Evolutionary conservation across 2,329 filamentous ascomycete genomes (phyloP), one percentile per base, ranked within the genome.

Genomic region (Neonectria ditissima): DNA sequence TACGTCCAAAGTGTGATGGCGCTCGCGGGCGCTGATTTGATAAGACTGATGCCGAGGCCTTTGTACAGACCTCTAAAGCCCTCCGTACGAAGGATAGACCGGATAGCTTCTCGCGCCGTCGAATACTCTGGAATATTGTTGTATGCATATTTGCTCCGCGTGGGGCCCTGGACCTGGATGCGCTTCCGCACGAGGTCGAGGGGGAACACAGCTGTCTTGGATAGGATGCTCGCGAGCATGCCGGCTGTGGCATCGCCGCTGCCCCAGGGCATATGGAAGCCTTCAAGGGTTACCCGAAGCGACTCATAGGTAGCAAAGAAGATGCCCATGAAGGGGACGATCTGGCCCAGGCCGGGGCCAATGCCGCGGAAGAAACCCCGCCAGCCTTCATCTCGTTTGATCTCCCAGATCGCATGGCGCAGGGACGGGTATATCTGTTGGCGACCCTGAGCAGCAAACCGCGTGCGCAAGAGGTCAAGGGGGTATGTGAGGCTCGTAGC

Each of bases 1-100:
- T 97, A 97, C 2, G 93, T 97, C 93, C 94, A 97, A 84, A 97
- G 92, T 0, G 94, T 97, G 32, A 97, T 88, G 7, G 94, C 93
- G 77, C 92, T 96, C 28, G 92, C 89, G n/a, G 96, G 96, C 22
- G 95, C 96, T 32, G 95, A 93, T 83, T 99, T 99, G 70, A 98
- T 77, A 75, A 99, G 80, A 77, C 94, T 95, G 59, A 98, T 94
- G 1, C 90, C 91, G 76, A 99, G 81, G 0, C 96, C 96, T 57
- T 94, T 87, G 78, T 98, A 99, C 71, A 98, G 77, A 0, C 95
- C 94, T 59, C 92, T 85, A 45, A 89, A 72, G 0, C 96, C 94
- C 77, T 98, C 94, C 9, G 83, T 85, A 57, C 79, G 82, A 62
- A 94, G 72, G 63, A 98, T 97, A 65, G 84, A 81, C 59, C 77